These are phyloP conservation scores for Cyberlindnera nakhonratchasimensis DNA, from an alignment of 805 yeast genomes.

Conservation along the genomic window DNA sequence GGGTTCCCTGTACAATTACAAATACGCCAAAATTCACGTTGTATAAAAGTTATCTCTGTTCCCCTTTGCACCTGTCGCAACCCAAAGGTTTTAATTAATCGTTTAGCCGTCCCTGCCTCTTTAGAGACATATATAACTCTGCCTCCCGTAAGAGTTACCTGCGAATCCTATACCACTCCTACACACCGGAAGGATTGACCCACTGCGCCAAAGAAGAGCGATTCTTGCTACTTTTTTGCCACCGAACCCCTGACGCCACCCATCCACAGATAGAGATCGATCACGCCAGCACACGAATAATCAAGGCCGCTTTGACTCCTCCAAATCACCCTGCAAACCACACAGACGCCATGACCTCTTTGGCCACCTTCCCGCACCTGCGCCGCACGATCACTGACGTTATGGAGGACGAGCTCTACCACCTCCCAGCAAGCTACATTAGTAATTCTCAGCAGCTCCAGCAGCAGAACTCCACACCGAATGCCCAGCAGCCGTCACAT, in stretches of 20 bases:
- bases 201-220: not conserved
- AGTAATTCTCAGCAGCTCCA: conserved; percentile 9
- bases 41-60: not conserved
- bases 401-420: conserved; percentile 58
- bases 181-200: too few species aligned
- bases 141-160: too few species aligned
- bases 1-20: too few species aligned
- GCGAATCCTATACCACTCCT: too few species aligned
- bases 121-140: too few species aligned
- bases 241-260: conserved; percentile 3
- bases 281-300: not conserved
- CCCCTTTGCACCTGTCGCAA: too few species aligned
- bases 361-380: conserved; percentile 45
- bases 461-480: not conserved
- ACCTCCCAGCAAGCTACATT: conserved; percentile 23
- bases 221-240: not conserved
- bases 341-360: conserved; percentile 39
- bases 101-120: not conserved
- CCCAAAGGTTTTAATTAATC: not conserved
- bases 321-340: not conserved
- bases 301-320: not conserved
- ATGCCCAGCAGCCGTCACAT: conserved; percentile 3
- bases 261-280: too few species aligned
- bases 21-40: not conserved
- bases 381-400: conserved; percentile 55